Evolutionary conservation across 2,329 filamentous ascomycete genomes (phyloP), one percentile per base, ranked within the genome.

Genomic region (Hymenoscyphus salicellus): DNA sequence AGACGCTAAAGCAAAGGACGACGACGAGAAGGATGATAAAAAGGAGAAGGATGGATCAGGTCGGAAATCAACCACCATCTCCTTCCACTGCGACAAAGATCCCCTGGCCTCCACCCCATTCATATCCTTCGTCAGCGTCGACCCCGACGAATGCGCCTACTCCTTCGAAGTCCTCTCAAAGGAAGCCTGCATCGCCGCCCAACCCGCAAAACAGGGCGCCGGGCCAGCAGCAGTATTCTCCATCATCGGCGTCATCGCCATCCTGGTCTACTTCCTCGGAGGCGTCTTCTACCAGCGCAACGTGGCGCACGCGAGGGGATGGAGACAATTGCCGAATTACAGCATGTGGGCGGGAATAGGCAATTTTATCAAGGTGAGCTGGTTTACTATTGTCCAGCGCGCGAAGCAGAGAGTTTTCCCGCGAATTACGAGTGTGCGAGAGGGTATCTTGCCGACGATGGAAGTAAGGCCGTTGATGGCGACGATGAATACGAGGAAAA

Each of bases 201-300:
- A 88, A 74, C 87, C 89, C 64, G 87, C 90, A 76, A 91, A 90
- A 75, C 78, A 93, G 81, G 80, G 88, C 78, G 79, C 89, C 82
- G 78, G 91, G 74, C 79, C 95, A 77, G 73, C 90, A 76, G 79
- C 92, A 81, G 77, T 99, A 14, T 99, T 99, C 75, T 90, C 91
- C 66, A 89, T 98, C 69, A 98, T 99, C 76, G 85, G 86, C 70
- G 81, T 83, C 65, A 84, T 87, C 65, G 91, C 93, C 10, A 83
- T 97, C 43, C 79, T 94, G 10, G 95, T 95, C 26, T 99, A 99
- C 78, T 81, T 97, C 63, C 84, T 96, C 43, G 95, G 95, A 71
- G 95, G 95, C 73, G 90, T 96, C 72, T 93, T 97, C 68, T 99
- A 98, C 81, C 94, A 97, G 78, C 87, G 95, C 65, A 96, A 92